Conservation (phyloP, 192 early-diverging fungal genomes). For the Spizellomyces sp. region DNA sequence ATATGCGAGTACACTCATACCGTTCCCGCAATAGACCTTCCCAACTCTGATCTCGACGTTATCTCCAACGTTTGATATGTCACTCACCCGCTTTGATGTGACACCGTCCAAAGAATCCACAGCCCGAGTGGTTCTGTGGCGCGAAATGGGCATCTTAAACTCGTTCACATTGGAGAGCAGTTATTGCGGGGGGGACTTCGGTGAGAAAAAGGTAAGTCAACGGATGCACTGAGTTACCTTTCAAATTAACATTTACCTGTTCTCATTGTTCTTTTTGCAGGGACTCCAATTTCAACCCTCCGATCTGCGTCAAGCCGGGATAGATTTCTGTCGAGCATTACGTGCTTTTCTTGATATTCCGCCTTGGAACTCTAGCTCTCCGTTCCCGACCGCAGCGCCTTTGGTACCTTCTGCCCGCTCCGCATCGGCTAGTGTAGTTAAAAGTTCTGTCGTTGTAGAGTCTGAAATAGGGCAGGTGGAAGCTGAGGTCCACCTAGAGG, state of each 20-base stretch:
- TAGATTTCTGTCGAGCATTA: slow-evolving; percentile 42
- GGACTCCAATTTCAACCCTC: slow-evolving; percentile 47
- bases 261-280: too few species aligned
- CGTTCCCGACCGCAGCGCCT: neutral
- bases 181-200: slow-evolving; percentile 53
- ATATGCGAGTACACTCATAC: too few species aligned
- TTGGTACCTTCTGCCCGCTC: neutral
- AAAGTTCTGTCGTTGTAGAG: neutral
- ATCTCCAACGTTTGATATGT: slow-evolving; percentile 48
- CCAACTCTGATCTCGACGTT: slow-evolving; percentile 43
- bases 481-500: neutral
- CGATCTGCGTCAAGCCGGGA: slow-evolving; percentile 46
- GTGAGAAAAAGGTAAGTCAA: slow-evolving; percentile 44
- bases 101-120: slow-evolving; percentile 53
- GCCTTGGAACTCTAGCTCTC: too few species aligned
- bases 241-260: slow-evolving; percentile 1
- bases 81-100: slow-evolving; percentile 40
- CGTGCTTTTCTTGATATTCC: slow-evolving; percentile 7
- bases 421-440: neutral
- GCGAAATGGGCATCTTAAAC: slow-evolving; percentile 49
- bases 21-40: slow-evolving; percentile 19
- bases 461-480: neutral
- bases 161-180: slow-evolving; percentile 53
- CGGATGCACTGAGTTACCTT: neutral
- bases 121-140: slow-evolving; percentile 49